Evolutionary conservation across 345 rosid species (phyloP).

Genomic region (Rhodamnia rubescens): DNA sequence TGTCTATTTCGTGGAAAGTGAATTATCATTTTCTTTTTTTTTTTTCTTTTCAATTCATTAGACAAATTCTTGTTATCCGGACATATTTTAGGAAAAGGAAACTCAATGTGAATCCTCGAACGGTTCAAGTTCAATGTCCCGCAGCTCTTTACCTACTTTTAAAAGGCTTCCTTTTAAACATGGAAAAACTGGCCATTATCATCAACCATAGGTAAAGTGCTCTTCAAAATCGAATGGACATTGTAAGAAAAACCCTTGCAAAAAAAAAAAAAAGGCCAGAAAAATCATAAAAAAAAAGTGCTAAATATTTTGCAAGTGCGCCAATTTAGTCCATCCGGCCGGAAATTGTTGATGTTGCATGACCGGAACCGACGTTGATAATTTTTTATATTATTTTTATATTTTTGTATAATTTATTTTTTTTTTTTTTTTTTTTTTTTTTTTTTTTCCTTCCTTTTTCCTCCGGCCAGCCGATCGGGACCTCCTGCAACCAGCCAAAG

Average conservation of each 20-base stretch:
- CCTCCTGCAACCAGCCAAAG: too few species aligned
- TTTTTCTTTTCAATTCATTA: neutral
- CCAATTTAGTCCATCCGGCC: fast-evolving
- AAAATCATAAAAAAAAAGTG: neutral
- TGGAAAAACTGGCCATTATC: neutral
- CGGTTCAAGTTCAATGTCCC: neutral
- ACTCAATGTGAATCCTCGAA: neutral
- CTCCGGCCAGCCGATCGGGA: too few species aligned
- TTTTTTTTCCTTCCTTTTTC: too few species aligned
- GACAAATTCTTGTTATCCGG: neutral
- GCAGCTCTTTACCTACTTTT: neutral
- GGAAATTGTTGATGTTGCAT: neutral
- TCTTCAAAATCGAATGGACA: neutral
- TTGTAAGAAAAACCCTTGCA: neutral
- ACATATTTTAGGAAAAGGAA: neutral
- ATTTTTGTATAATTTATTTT: neutral
- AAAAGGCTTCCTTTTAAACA: neutral
- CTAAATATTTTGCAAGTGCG: fast-evolving
- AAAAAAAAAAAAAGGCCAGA: neutral
- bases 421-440: fast-evolving
- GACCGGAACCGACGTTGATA: fast-evolving
- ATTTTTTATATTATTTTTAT: neutral
- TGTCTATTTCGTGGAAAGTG: too few species aligned
- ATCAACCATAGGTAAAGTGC: neutral
- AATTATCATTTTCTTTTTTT: too few species aligned